A percentile compares a stretch with the other conserved stretches of the same genome.
Evolutionary conservation across 345 rosid species (phyloP).

Genomic region (Moricandia arvensis): DNA sequence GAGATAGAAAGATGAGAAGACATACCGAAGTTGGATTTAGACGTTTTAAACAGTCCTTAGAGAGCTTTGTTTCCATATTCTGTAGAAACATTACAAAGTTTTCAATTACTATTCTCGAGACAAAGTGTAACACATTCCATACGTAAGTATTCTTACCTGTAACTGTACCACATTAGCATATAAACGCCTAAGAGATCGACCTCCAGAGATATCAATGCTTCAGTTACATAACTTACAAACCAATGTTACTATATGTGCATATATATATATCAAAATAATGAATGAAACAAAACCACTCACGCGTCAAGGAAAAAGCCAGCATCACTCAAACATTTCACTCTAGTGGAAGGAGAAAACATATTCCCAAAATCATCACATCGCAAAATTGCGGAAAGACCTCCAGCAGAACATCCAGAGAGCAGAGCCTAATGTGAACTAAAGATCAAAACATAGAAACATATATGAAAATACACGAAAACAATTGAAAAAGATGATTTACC

Average conservation of each 20-base stretch:
- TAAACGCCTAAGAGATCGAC: conserved; percentile 68
- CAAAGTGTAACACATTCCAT: neutral
- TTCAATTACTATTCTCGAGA: neutral
- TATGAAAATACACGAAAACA: too few relatives aligned
- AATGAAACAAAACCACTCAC: conserved; percentile 45
- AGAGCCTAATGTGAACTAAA: conserved; percentile 55
- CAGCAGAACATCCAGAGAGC: conserved; percentile 96
- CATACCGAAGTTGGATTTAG: conserved; percentile 41
- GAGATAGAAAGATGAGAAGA: conserved; percentile 2
- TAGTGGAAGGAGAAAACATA: conserved; percentile 53
- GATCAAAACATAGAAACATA: too few relatives aligned
- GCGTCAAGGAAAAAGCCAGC: conserved; percentile 90
- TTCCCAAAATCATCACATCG: conserved; percentile 82
- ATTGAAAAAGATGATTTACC: too few relatives aligned
- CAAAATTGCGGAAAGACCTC: conserved; percentile 80
- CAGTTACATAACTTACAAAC: conserved; percentile 29
- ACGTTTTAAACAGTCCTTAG: conserved; percentile 26
- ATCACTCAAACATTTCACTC: conserved; percentile 93
- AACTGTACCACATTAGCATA: conserved; percentile 66
- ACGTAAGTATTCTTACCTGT: conserved; percentile 49
- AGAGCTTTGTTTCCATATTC: conserved; percentile 29
- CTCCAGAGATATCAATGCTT: conserved; percentile 86
- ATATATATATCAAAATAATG: neutral
- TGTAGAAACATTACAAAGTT: conserved; percentile 1
- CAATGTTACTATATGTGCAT: neutral